Conservation (phyloP, 306 rosid species). For the Mimosa pudica region DNA sequence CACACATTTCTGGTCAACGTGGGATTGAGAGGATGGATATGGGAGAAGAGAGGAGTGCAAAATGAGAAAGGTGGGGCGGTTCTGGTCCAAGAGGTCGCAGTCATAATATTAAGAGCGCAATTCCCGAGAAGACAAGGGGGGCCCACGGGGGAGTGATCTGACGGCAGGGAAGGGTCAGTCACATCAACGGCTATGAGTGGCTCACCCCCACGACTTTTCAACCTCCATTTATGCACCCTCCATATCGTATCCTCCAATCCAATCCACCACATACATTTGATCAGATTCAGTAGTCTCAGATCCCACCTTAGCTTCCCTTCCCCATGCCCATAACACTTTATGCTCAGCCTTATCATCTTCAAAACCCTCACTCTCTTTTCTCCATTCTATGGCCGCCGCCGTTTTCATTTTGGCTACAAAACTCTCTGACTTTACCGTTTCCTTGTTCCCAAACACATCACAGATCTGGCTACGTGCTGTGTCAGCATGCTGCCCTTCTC, state of each 20-base stretch:
- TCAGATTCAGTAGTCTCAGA: neutral
- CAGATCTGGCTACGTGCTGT: constrained; percentile 32
- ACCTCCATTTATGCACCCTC: neutral
- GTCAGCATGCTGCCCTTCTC: too few species aligned
- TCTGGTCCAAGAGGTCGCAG: constrained; percentile 46
- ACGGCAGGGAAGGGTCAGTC: constrained; percentile 38
- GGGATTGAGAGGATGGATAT: too few species aligned
- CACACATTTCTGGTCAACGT: too few species aligned
- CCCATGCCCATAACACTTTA: too few species aligned
- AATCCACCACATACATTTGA: neutral
- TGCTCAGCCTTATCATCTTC: too few species aligned
- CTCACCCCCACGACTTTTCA: neutral
- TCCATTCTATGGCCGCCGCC: neutral
- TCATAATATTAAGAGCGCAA: constrained; percentile 30
- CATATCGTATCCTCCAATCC: neutral
- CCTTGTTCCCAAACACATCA: neutral
- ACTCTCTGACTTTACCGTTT: neutral
- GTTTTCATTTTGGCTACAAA: neutral
- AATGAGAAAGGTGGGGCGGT: constrained; percentile 29
- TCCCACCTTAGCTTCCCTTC: neutral
- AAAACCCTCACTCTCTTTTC: neutral
- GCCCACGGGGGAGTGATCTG: constrained; percentile 4
- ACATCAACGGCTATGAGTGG: constrained; percentile 34
- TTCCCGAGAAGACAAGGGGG: constrained; percentile 40
- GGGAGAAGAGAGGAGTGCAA: neutral